phyloP scores from a whole-genome alignment of 768 basidiomycete species.

The Sarcodon sp. region DNA sequence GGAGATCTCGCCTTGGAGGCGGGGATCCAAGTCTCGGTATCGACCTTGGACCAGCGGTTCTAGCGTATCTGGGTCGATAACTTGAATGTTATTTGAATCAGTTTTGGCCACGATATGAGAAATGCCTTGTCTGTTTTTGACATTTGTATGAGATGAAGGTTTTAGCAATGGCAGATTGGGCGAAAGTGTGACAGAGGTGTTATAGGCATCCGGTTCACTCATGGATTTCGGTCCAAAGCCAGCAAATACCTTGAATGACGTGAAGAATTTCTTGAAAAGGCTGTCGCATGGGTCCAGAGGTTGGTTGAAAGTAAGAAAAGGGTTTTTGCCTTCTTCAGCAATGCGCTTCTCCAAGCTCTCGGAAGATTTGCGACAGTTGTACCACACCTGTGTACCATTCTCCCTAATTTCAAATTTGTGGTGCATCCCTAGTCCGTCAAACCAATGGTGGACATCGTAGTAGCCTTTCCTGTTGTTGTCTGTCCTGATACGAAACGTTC shows the following conservation, averaged over 20 bases:
- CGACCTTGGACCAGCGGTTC: conserved; percentile 19
- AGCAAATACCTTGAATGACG: conserved; percentile 3
- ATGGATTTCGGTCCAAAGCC: conserved; percentile 1
- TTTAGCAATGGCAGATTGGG: conserved; percentile 10
- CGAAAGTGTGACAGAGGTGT: conserved; percentile 10
- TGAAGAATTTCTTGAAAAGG: conserved; percentile 15
- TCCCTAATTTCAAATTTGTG: conserved; percentile 25
- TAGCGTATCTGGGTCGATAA: conserved; percentile 24
- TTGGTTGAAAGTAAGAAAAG: conserved; percentile 10
- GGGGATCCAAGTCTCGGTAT: conserved; percentile 18
- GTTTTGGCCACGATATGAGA: conserved; percentile 19
- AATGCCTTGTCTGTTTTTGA: conserved; percentile 2
- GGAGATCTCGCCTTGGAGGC: conserved; percentile 19
- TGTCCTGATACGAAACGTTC: conserved; percentile 16
- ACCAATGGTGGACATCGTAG: conserved; percentile 23
- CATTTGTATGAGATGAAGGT: neutral
- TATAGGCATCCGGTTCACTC: conserved; percentile 1
- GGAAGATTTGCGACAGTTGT: conserved; percentile 19
- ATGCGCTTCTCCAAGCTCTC: conserved; percentile 16
- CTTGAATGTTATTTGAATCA: conserved; percentile 15
- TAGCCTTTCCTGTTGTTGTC: conserved; percentile 7
- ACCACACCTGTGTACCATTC: conserved; percentile 15
- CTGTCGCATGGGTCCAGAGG: conserved; percentile 12
- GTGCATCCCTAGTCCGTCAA: conserved; percentile 26
- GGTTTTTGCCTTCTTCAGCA: conserved; percentile 8